phyloP scores from a whole-genome alignment of 2,329 filamentous ascomycete species.

The Verticillium alfalfae region DNA sequence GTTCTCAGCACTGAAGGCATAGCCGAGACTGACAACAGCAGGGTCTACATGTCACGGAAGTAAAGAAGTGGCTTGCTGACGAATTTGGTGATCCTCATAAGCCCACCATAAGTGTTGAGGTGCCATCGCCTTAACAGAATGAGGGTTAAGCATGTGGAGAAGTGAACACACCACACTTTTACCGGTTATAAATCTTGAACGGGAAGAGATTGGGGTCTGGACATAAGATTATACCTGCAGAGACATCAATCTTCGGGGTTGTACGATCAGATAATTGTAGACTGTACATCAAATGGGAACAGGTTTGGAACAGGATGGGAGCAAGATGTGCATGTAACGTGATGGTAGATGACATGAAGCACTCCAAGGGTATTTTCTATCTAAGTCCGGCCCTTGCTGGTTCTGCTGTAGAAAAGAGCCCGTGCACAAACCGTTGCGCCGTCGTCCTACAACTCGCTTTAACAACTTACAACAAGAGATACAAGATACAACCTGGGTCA shows the following conservation, averaged over 20 bases:
- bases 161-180: too few species aligned
- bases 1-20: background rate
- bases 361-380: too few species aligned
- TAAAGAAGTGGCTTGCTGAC: slow-evolving; percentile 4
- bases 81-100: background rate
- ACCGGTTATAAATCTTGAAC: too few species aligned
- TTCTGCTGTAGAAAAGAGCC: background rate
- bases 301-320: background rate
- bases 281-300: background rate
- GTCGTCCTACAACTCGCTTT: background rate
- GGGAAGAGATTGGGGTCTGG: too few species aligned
- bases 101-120: background rate
- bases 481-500: background rate
- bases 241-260: background rate
- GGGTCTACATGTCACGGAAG: slow-evolving; percentile 5
- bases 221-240: too few species aligned
- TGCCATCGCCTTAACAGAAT: background rate
- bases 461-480: background rate
- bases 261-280: background rate
- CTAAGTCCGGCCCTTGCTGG: background rate
- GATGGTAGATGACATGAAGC: too few species aligned
- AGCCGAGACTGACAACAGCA: background rate
- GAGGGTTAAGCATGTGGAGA: too few species aligned
- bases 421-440: background rate
- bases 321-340: too few species aligned